These are phyloP conservation scores for Elsinoe fawcettii DNA, from an alignment of 2,329 filamentous ascomycete genomes.

Conservation along the genomic window DNA sequence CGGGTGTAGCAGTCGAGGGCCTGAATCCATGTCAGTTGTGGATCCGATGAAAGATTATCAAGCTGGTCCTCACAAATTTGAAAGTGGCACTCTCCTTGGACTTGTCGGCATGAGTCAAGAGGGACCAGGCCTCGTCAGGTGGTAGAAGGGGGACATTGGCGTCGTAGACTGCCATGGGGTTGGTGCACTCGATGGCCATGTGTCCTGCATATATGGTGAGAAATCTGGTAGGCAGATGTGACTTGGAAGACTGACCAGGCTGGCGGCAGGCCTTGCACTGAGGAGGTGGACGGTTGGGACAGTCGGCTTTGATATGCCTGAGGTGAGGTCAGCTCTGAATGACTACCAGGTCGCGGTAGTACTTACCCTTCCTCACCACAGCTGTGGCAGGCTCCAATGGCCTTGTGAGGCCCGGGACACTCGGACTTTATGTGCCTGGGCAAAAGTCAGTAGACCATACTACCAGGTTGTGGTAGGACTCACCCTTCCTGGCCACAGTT, in stretches of 20 bases:
- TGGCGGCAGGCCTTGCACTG: constrained; percentile 54
- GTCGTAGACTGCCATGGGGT: constrained; percentile 52
- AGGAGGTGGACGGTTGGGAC: constrained; percentile 50
- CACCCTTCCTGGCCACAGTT: constrained; percentile 52
- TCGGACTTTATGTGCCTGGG: constrained; percentile 53
- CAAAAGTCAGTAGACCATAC: constrained; percentile 15
- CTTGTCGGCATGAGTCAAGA: constrained; percentile 45
- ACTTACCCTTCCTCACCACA: constrained; percentile 48
- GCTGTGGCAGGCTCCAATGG: constrained; percentile 47
- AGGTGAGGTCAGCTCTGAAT: constrained; percentile 12
- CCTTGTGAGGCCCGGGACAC: constrained; percentile 37
- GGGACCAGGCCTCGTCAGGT: constrained; percentile 52
- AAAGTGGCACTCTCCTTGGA: constrained; percentile 55
- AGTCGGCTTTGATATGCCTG: constrained; percentile 56
- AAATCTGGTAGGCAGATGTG: constrained; percentile 7
- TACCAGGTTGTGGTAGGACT: constrained; percentile 19
- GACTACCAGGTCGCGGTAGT: neutral
- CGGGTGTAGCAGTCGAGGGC: constrained; percentile 42
- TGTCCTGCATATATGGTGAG: constrained; percentile 43
- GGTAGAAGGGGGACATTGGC: constrained; percentile 34
- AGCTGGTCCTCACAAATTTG: constrained; percentile 39
- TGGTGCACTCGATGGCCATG: constrained; percentile 48
- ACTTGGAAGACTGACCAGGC: constrained; percentile 41
- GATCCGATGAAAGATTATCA: constrained; percentile 26
- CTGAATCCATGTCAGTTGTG: constrained; percentile 25